Percentiles rank a stretch among this genome's conserved stretches.
Conservation (phyloP, 495 filamentous ascomycete species). For the Neurospora africana region DNA sequence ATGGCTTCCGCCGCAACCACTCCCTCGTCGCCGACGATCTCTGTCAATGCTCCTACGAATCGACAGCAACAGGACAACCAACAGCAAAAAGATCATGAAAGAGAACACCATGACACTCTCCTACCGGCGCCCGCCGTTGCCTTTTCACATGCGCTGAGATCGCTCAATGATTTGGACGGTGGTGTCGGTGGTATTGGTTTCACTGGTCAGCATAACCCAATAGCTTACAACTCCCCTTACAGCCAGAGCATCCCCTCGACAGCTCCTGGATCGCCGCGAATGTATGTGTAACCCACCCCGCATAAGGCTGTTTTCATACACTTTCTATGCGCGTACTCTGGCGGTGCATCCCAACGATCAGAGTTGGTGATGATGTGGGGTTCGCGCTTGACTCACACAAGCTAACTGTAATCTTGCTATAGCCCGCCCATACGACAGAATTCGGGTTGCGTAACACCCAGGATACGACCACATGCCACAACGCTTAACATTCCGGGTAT, state of each 20-base stretch:
- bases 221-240: conserved; percentile 35
- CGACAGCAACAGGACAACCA: neutral
- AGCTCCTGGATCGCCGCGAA: conserved; percentile 42
- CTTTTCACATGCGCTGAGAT: conserved; percentile 26
- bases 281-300: conserved; percentile 27
- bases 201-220: conserved; percentile 13
- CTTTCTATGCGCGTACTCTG: neutral
- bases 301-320: neutral
- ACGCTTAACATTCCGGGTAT: conserved; percentile 79
- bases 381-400: neutral
- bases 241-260: conserved; percentile 41
- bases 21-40: conserved; percentile 21
- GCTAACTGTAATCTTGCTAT: conserved; percentile 15
- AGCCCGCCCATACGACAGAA: conserved; percentile 47
- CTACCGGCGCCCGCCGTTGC: conserved; percentile 16
- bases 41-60: conserved; percentile 6
- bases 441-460: conserved; percentile 50
- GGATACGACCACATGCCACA: conserved; percentile 61
- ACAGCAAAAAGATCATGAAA: neutral
- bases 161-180: conserved; percentile 21
- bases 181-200: conserved; percentile 6
- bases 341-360: neutral
- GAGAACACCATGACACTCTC: conserved; percentile 9
- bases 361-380: neutral
- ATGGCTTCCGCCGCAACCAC: conserved; percentile 18